Evolutionary conservation across 306 rosid species (phyloP), one percentile per base, ranked within the genome.

Genomic region (Ziziphus jujuba): DNA sequence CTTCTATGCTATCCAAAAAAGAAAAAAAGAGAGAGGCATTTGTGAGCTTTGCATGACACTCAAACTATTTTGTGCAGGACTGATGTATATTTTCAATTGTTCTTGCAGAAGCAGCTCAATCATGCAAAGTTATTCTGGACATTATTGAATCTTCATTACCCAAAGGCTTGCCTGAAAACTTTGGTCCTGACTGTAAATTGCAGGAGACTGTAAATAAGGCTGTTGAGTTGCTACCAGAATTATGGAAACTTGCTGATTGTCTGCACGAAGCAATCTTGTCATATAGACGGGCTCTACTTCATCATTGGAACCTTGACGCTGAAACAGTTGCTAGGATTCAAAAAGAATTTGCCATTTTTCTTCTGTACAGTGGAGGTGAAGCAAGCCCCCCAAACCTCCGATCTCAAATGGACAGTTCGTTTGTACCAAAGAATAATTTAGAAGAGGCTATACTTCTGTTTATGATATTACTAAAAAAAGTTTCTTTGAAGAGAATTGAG

Each of bases 381-480:
- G 95, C 89, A 66, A 75, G 66, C 77, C 95, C 97, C 53, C 93
- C 96, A 47, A 78, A 80, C 81, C 96, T 95, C 71, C 87, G 89
- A 60, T 87, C 78, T 62, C 95, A 90, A 77, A 85, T 84, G 82
- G 97, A 82, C 54, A 63, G 78, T 77, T 90, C 91, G 0, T 90
- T 87, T 77, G 89, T 87, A 55, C 99, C 97, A 23, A 90, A 71
- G 72, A 95, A 79, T 77, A 95, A 89, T 78, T 67, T 84, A 73
- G 99, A 95, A 79, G 99, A 95, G 84, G 96, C 99, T 73, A 87
- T 90, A 77, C 96, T 95, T 67, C 80, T 95, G 69, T 75, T 95
- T 35, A 87, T 90, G 90, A 88, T 95, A 72, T 82, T 95, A 71
- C 72, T 85, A 45, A 90, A 89, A 75, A 87, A 87, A 75, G 61